Evolutionary conservation across 2,329 filamentous ascomycete genomes (phyloP), one percentile per base, ranked within the genome.

Genomic region (Trichocomaceae sp.): DNA sequence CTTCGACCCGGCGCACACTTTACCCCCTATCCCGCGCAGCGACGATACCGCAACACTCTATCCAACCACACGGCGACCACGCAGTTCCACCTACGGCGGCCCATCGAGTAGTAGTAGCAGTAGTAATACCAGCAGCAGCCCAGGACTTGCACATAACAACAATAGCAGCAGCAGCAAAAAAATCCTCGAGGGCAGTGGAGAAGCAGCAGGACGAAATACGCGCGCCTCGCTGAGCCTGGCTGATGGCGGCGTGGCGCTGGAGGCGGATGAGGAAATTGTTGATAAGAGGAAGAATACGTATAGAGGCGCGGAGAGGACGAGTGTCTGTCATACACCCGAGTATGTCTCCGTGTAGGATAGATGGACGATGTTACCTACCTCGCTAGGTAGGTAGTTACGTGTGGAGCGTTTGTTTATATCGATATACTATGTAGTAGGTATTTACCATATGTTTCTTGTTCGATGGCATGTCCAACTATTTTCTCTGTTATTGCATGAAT

Each of bases 31-130:
- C 12, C 56, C 62, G 1, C 68, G 65, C 29, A 60, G 67, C 45
- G 65, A 64, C n/a, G 69, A 70, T 20, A 60, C 66, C 12, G 65
- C 69, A 8, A 47, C 70, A 19, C 58, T 67, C n/a, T 71, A 70
- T 52, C 63, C 66, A 2, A 70, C 66, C 52, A 66, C 64, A 5
- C 64, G 69, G 5, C 64, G 69, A 2, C 57, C 68, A 5, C 66
- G 69, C 26, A 72, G 69, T 53, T 66, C 57, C 39, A 71, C 67
- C 0, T 65, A 64, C 22, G 65, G 66, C 0, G 64, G 39, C 9
- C 22, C 39, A 3, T n/a, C 39, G 19, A 41, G 37, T 9, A 35
- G 9, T 26, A 26, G 7, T 9, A 13, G 9, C 31, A 5, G 5
- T 42, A 19, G 17, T 17, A 42, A n/a, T n/a, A n/a, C n/a, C n/a